Evolutionary conservation across 2,329 filamentous ascomycete genomes (phyloP), one percentile per base, ranked within the genome.

Genomic region (Lomentospora prolificans): DNA sequence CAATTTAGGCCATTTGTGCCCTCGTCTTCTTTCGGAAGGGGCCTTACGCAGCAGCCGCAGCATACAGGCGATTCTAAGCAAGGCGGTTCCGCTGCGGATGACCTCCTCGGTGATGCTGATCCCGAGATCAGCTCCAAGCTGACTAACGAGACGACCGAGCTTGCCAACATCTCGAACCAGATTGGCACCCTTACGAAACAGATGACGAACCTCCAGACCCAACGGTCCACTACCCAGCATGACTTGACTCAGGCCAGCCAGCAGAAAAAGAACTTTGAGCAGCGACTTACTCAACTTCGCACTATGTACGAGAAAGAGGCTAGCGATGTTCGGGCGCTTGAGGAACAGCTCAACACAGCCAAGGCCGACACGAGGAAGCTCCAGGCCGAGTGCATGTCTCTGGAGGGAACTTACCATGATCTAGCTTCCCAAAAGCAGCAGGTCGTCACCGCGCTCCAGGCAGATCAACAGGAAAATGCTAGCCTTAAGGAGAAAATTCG

Each of bases 161-260:
- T 99, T 57, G 94, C 91, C 53, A 97, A 99, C 66, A 78, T 99
- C 62, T 96, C 92, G 1, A 97, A 95, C 68, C 94, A 97, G 69
- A 90, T 99, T 60, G 86, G 90, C 30, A 92, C 88, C 2, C 73
- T 99, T 56, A 87, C 91, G 0, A 95, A 86, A 65, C 90, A 99
- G 72, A 96, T 95, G 84, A 90, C 96, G 66, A 90, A 92, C 62
- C 87, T 96, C 1, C 90, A 95, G 67, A 82, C 79, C 31, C 92
- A 96, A 71, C 86, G 90, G 60, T 80, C 76, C 4, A 81, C 82
- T 2, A 87, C 87, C 0, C 90, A 96, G 69, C 86, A 86, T 60
- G 89, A 96, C 58, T 73, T 97, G 53, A 87, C 80, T 59, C 89
- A 91, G 65, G 85, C 88, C 30, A 89, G 80, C 53, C 83, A 85